Base-by-base conservation (phyloP, 1,139 yeast genomes). In the Saccharomyces hybrid region DNA sequence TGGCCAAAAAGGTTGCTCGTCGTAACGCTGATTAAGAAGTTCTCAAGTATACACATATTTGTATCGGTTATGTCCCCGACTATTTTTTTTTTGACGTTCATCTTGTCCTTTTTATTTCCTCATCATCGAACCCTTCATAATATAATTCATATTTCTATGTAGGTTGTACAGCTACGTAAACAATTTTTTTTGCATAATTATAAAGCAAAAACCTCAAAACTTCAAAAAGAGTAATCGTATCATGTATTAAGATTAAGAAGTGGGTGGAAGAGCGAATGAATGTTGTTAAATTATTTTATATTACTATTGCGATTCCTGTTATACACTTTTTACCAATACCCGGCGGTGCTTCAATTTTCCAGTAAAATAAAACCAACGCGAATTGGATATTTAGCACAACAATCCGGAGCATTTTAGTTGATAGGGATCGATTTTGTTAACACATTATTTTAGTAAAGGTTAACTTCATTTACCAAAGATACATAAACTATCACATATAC, bases 1-100 rank as follows among this genome's bases (percentile, higher is more conserved):
- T 87, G 80, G 95, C 96, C 77, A 89, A 89, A 84, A 85, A 80
- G 78, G 83, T 85, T 76, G 91, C 91, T 75, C 73, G 75, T 69
- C 75, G 77, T 73, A 72, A 71, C 70, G 75, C 77, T 68, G 77
- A 73, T 67, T 73, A 73, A 61, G 61, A 41, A 38, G 25, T 16
- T 38, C 25, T 19, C 44, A 8, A 19, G 13, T 19, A 38, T 38
- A 38, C 19, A 16, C 44, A 9, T 13, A 16, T 38, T 16, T 19
- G 44, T 38, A 38, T 34, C 16, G 44, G 44, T 16, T 38, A 38
- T 38, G 25, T 38, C 25, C 44, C 44, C 41, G 8, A 14, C 44
- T 38, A 38, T 19, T 13, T 38, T 38, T 34, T 34, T 38, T 19
- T n/a, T 38, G 44, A 16, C 44, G 44, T 38, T 38, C 44, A 38